These are phyloP conservation scores for Samsoniella hepiali DNA, from an alignment of 2,329 filamentous ascomycete species.

Conservation along the genomic window DNA sequence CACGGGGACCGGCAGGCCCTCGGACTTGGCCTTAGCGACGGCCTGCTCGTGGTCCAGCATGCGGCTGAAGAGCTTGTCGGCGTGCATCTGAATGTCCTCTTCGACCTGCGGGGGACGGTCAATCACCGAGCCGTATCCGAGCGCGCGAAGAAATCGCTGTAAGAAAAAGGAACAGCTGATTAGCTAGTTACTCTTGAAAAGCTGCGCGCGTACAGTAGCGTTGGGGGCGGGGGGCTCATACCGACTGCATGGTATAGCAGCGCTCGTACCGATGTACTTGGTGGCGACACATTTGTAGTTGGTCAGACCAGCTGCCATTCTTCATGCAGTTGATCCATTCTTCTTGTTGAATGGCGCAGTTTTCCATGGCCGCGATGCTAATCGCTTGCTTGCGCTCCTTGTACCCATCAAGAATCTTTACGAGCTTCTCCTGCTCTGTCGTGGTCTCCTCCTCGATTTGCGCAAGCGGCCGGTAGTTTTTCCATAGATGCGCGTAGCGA, in stretches of 20 bases:
- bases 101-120: conserved; percentile 66
- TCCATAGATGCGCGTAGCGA: conserved; percentile 85
- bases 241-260: conserved; percentile 85
- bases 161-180: background rate
- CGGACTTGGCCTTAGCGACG: conserved; percentile 65
- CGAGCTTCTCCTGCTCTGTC: conserved; percentile 75
- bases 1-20: conserved; percentile 55
- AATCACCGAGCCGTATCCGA: conserved; percentile 76
- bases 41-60: conserved; percentile 79
- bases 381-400: conserved; percentile 78
- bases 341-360: conserved; percentile 84
- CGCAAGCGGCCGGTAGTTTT: conserved; percentile 73
- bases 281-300: conserved; percentile 74
- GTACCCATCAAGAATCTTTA: conserved; percentile 76
- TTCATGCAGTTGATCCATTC: conserved; percentile 80
- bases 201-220: background rate
- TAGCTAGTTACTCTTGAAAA: background rate
- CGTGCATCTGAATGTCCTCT: conserved; percentile 93
- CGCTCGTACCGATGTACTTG: conserved; percentile 76
- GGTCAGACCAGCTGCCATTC: conserved; percentile 63
- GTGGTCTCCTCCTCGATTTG: conserved; percentile 67
- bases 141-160: conserved; percentile 80
- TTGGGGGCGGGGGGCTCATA: conserved; percentile 37
- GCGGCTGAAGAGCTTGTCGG: conserved; percentile 82
- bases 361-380: conserved; percentile 81